These are phyloP conservation scores for Pseudonitzschia delicatissima DNA, from an alignment of 108 stramenopile genomes.

Conservation along the genomic window DNA sequence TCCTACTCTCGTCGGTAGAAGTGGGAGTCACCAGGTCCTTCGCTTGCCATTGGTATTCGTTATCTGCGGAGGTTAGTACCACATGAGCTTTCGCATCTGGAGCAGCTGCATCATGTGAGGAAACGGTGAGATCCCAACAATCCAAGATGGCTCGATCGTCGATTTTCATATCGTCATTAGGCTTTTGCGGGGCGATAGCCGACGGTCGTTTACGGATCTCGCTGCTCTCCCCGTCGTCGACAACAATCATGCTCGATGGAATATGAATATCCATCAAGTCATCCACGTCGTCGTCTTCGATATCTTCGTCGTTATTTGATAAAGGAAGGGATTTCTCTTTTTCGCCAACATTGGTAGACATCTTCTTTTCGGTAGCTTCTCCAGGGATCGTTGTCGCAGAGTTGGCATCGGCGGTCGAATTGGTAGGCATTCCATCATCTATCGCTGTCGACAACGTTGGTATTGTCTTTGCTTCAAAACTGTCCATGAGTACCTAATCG, in stretches of 20 bases:
- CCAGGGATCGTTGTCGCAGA: too few relatives aligned
- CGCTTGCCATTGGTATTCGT: background rate
- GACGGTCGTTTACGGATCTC: background rate
- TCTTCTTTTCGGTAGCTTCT: too few relatives aligned
- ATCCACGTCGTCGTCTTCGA: slow-evolving; percentile 8
- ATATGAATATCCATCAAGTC: slow-evolving; percentile 4
- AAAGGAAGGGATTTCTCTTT: too few relatives aligned
- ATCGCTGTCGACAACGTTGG: too few relatives aligned
- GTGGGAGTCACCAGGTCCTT: background rate
- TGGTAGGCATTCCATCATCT: too few relatives aligned
- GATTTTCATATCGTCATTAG: background rate
- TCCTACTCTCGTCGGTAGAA: background rate
- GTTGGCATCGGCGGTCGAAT: too few relatives aligned
- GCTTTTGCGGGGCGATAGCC: background rate
- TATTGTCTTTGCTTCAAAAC: too few relatives aligned
- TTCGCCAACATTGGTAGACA: too few relatives aligned
- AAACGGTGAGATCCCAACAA: slow-evolving; percentile 8
- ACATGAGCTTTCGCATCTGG: background rate
- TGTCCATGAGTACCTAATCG: too few relatives aligned
- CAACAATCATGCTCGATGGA: background rate
- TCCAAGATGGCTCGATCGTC: slow-evolving; percentile 11
- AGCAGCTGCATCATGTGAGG: background rate
- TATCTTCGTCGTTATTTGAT: background rate
- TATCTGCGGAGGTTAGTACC: too few relatives aligned
- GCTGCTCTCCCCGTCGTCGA: background rate